A percentile compares a stretch with the other conserved stretches of the same genome.
These are phyloP conservation scores for Fomes fomentarius DNA, from an alignment of 1,284 basidiomycete species.

Conservation along the genomic window DNA sequence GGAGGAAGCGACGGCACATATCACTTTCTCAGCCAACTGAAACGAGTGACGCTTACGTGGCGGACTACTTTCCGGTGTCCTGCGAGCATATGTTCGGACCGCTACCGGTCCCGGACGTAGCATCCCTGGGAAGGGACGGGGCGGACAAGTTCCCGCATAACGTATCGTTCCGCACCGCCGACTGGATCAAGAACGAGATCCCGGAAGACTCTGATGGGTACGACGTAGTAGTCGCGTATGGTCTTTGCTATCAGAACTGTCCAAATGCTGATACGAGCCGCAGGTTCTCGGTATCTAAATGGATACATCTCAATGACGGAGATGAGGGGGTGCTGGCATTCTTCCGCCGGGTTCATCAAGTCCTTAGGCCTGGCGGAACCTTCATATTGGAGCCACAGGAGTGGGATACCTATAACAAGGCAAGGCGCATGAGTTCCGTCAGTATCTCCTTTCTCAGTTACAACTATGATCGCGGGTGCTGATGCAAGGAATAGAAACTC, in stretches of 20 bases:
- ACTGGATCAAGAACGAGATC: constrained; percentile 69
- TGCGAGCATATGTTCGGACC: constrained; percentile 75
- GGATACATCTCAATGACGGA: constrained; percentile 81
- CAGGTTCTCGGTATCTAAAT: constrained; percentile 84
- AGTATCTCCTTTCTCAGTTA: too few species aligned
- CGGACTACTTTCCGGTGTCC: constrained; percentile 71
- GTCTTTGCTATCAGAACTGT: constrained; percentile 6
- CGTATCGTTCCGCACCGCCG: constrained; percentile 63
- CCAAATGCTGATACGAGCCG: background rate
- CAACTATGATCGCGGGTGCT: background rate
- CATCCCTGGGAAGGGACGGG: constrained; percentile 30
- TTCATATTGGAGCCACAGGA: constrained; percentile 80
- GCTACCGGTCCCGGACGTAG: constrained; percentile 58
- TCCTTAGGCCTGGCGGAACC: constrained; percentile 57
- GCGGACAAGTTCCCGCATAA: constrained; percentile 71
- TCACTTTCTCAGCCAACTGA: background rate
- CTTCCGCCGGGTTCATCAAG: constrained; percentile 61
- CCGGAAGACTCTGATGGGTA: constrained; percentile 62
- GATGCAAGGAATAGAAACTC: constrained; percentile 42
- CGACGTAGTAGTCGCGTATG: constrained; percentile 76
- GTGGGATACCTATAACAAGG: constrained; percentile 80
- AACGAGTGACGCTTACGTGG: constrained; percentile 13
- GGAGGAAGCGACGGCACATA: constrained; percentile 30
- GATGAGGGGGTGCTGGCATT: constrained; percentile 68
- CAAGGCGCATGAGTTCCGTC: constrained; percentile 57